phyloP scores from a whole-genome alignment of 495 filamentous ascomycete species.

The Penicillium maclennaniae region DNA sequence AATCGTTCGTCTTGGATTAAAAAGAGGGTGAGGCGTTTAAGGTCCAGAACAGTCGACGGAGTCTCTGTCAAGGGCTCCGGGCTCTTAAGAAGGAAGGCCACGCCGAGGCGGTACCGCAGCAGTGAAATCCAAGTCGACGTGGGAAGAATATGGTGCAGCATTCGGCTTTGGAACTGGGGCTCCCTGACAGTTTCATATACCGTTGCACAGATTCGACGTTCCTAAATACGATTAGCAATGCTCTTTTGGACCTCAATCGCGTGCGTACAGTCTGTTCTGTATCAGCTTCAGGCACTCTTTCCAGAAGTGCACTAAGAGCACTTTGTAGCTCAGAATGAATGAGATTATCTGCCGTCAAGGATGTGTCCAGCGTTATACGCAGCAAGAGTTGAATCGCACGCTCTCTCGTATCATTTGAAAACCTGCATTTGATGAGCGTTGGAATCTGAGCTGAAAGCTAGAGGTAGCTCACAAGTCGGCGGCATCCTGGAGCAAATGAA shows the following conservation, averaged over 20 bases:
- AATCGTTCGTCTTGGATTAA: conserved; percentile 49
- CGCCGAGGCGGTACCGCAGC: conserved; percentile 68
- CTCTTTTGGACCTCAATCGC: background rate
- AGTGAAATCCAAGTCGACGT: conserved; percentile 52
- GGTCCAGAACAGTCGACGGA: conserved; percentile 43
- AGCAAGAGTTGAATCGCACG: conserved; percentile 44
- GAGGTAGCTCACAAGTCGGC: conserved; percentile 25
- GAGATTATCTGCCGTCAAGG: conserved; percentile 40
- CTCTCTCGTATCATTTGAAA: conserved; percentile 31
- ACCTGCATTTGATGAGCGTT: conserved; percentile 17
- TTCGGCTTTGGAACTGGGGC: conserved; percentile 51
- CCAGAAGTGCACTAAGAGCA: conserved; percentile 39
- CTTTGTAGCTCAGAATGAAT: conserved; percentile 44
- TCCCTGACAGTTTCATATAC: conserved; percentile 49
- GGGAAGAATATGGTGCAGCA: conserved; percentile 57
- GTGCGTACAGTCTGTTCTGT: conserved; percentile 31
- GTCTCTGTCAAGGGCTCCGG: conserved; percentile 39
- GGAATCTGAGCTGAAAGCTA: background rate
- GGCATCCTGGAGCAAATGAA: conserved; percentile 31
- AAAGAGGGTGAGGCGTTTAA: conserved; percentile 48
- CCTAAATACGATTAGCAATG: conserved; percentile 36
- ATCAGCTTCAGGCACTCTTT: conserved; percentile 28
- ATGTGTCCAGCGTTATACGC: conserved; percentile 57
- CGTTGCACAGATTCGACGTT: conserved; percentile 49
- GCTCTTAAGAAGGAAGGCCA: conserved; percentile 63